These are phyloP conservation scores for Draba incana DNA, from an alignment of 345 rosid species.

Conservation along the genomic window DNA sequence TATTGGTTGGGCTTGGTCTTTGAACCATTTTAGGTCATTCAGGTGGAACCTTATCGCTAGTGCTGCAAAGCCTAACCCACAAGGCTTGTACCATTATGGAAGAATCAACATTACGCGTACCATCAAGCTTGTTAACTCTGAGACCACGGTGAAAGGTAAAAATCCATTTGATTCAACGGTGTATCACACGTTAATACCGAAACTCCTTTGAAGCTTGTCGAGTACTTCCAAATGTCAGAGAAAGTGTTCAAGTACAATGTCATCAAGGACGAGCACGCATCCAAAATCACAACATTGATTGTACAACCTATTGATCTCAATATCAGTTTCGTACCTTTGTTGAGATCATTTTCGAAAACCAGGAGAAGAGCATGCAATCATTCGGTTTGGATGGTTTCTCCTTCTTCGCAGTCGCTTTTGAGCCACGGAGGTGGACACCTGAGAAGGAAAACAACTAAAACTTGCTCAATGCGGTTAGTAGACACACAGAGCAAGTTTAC, in stretches of 20 bases:
- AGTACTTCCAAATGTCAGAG: constrained; percentile 50
- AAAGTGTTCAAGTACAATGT: constrained; percentile 60
- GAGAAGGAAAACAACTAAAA: constrained; percentile 75
- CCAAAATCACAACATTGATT: constrained; percentile 24
- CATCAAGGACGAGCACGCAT: constrained; percentile 49
- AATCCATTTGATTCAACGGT: constrained; percentile 59
- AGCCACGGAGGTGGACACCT: constrained; percentile 73
- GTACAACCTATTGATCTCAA: constrained; percentile 54
- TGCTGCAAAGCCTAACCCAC: constrained; percentile 77
- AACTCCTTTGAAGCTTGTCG: constrained; percentile 67
- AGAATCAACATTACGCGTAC: constrained; percentile 62
- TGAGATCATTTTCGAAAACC: constrained; percentile 79
- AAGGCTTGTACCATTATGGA: constrained; percentile 74
- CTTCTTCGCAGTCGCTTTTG: constrained; percentile 73
- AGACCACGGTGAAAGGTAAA: constrained; percentile 45
- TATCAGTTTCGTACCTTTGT: constrained; percentile 64
- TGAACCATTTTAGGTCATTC: constrained; percentile 66
- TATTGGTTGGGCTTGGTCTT: constrained; percentile 68
- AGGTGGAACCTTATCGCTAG: constrained; percentile 72
- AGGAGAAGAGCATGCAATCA: constrained; percentile 62
- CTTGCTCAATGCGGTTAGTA: constrained; percentile 77
- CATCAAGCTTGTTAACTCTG: constrained; percentile 56
- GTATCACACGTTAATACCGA: constrained; percentile 54
- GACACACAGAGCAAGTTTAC: constrained; percentile 77
- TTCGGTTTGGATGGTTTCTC: constrained; percentile 69